These are phyloP conservation scores for Alnus rubra DNA, from an alignment of 306 rosid species.

Conservation along the genomic window DNA sequence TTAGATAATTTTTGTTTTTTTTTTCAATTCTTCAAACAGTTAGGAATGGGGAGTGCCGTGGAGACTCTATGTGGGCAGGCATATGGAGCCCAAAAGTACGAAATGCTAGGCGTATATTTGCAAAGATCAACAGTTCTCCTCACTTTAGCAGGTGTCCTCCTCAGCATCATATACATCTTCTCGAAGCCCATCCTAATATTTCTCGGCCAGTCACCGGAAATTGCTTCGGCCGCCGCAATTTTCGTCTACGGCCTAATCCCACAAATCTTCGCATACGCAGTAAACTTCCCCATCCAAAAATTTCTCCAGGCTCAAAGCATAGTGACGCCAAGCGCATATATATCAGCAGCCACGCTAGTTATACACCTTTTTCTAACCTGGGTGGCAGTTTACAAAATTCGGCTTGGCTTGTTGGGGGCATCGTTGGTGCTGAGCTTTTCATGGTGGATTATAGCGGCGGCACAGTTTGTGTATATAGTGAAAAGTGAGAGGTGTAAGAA, in stretches of 20 bases:
- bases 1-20: too few relatives aligned
- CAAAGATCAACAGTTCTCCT: constrained; percentile 70
- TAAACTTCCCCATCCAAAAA: constrained; percentile 75
- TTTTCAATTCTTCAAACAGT: too few relatives aligned
- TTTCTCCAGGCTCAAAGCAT: constrained; percentile 81
- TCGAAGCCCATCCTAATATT: constrained; percentile 44
- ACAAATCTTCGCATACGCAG: constrained; percentile 73
- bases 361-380: constrained; percentile 56
- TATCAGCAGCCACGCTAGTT: constrained; percentile 49
- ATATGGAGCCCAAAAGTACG: constrained; percentile 58
- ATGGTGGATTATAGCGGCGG: constrained; percentile 77
- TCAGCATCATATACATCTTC: constrained; percentile 43
- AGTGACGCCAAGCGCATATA: constrained; percentile 67
- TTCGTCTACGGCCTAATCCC: constrained; percentile 77
- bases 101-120: constrained; percentile 62
- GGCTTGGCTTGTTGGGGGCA: constrained; percentile 67
- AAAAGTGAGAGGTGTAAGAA: constrained; percentile 54
- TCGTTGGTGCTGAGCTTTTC: constrained; percentile 70
- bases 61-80: constrained; percentile 91
- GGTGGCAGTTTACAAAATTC: constrained; percentile 53
- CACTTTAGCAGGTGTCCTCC: constrained; percentile 12
- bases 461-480: constrained; percentile 59
- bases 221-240: constrained; percentile 49
- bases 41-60: constrained; percentile 86
- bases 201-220: constrained; percentile 52